phyloP scores from a whole-genome alignment of 768 basidiomycete genomes.

The Saitozyma sp. region DNA sequence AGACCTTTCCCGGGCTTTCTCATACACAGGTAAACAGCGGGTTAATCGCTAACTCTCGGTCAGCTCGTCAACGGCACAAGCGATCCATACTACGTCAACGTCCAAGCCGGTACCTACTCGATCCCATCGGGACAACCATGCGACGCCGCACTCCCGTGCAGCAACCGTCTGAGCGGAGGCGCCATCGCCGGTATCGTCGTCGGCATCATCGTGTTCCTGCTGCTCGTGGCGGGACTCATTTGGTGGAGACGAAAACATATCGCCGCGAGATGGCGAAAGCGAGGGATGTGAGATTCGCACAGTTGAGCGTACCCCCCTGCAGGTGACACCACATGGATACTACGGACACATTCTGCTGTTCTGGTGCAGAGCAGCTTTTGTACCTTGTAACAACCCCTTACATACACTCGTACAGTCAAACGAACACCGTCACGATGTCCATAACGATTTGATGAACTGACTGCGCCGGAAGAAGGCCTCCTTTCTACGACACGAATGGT shows the following conservation, averaged over 20 bases:
- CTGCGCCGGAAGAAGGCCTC: too few species aligned
- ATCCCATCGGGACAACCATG: conserved; percentile 65
- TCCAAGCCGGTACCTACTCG: conserved; percentile 56
- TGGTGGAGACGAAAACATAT: conserved; percentile 22
- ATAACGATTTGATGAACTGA: too few species aligned
- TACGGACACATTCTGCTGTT: too few species aligned
- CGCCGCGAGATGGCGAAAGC: too few species aligned
- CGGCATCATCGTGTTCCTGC: conserved; percentile 63
- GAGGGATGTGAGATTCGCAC: too few species aligned
- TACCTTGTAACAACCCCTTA: too few species aligned
- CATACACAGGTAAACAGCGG: background rate
- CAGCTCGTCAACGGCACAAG: conserved; percentile 65
- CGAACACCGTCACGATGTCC: too few species aligned
- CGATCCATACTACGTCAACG: conserved; percentile 75
- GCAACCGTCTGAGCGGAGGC: conserved; percentile 64
- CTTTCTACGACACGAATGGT: too few species aligned
- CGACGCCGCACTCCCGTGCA: conserved; percentile 65
- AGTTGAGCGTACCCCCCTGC: too few species aligned
- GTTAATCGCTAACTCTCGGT: conserved; percentile 36
- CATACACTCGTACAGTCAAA: too few species aligned
- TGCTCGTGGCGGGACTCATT: conserved; percentile 48
- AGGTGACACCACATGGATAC: too few species aligned
- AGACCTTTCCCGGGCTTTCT: background rate
- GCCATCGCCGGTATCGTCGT: conserved; percentile 69
- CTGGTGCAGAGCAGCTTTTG: too few species aligned